Conservation (phyloP, 352 stramenopile genomes). For the Thraustochytrium striatum region DNA sequence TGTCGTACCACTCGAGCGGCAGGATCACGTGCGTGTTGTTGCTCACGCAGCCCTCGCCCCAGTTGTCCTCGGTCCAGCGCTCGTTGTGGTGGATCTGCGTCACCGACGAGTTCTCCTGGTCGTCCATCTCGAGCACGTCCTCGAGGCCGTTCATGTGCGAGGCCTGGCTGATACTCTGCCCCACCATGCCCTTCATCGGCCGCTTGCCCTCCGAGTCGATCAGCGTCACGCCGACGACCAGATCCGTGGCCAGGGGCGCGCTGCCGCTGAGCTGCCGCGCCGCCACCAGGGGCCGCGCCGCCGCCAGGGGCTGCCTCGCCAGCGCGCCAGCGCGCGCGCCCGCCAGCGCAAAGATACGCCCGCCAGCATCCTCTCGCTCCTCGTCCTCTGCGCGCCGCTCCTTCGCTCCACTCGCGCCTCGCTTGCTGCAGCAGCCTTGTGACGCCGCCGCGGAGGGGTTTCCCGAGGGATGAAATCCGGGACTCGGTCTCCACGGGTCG, state of each 20-base stretch:
- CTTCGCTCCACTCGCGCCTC: too few relatives aligned
- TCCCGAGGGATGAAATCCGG: too few relatives aligned
- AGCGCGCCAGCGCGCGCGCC: not conserved
- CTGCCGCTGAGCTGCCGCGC: not conserved
- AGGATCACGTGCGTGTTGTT: conserved; percentile 14
- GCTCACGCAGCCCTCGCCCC: conserved; percentile 7
- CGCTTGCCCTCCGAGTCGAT: conserved; percentile 12
- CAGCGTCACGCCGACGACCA: conserved; percentile 16
- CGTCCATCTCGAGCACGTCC: not conserved
- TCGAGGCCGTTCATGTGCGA: not conserved
- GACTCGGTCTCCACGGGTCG: too few relatives aligned
- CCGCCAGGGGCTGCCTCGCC: not conserved
- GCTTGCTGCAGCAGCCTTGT: too few relatives aligned
- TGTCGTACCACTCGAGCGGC: conserved; percentile 1
- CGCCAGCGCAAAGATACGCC: too few relatives aligned
- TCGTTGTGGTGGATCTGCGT: not conserved
- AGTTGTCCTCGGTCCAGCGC: conserved; percentile 37
- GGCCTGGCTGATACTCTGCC: not conserved
- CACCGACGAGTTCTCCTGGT: not conserved
- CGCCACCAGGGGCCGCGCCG: not conserved
- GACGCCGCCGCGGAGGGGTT: too few relatives aligned
- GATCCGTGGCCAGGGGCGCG: not conserved
- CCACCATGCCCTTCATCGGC: not conserved
- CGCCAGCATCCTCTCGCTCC: too few relatives aligned
- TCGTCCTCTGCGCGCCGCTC: too few relatives aligned